Evolutionary conservation across 164 flowering plant genomes (phyloP).

Genomic region (Kingdonia uniflora): DNA sequence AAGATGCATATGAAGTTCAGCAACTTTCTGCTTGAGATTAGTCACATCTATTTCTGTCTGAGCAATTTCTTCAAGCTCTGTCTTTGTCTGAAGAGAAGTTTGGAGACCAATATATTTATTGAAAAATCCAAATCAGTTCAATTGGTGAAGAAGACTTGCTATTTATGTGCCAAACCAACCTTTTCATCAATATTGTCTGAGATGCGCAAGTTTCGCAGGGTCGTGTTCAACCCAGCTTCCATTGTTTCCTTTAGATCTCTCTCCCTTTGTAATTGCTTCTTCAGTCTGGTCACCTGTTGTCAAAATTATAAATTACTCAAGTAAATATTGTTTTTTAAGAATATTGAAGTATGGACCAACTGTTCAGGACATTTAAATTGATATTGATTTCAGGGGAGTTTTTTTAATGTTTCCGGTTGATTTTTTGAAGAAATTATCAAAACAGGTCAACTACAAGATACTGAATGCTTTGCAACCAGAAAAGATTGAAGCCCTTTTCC

Average conservation of each 20-base stretch:
- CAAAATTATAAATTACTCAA: not conserved
- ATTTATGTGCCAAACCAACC: slow-evolving; percentile 33
- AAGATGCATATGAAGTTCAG: slow-evolving; percentile 52
- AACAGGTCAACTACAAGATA: too few relatives aligned
- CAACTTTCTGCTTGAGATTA: slow-evolving; percentile 57
- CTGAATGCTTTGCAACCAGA: too few relatives aligned
- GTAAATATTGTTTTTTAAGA: too few relatives aligned
- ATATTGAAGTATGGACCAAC: too few relatives aligned
- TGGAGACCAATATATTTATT: slow-evolving; percentile 8
- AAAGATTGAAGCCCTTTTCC: too few relatives aligned
- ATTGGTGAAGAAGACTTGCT: slow-evolving; percentile 2
- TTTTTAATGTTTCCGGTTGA: too few relatives aligned
- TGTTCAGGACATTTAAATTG: too few relatives aligned
- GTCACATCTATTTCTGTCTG: slow-evolving; percentile 50
- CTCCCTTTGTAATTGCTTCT: slow-evolving; percentile 69
- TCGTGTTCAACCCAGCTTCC: slow-evolving; percentile 52
- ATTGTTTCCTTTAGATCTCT: slow-evolving; percentile 48
- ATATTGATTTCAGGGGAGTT: too few relatives aligned
- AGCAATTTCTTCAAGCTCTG: slow-evolving; percentile 56
- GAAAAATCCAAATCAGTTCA: slow-evolving; percentile 3
- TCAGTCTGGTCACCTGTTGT: slow-evolving; percentile 61
- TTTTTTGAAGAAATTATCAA: too few relatives aligned
- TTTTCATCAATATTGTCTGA: slow-evolving; percentile 43
- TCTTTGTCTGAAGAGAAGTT: slow-evolving; percentile 41
- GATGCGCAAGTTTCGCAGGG: slow-evolving; percentile 19